These are phyloP conservation scores for Fusarium robinianum DNA, from an alignment of 2,329 filamentous ascomycete genomes.

Conservation along the genomic window DNA sequence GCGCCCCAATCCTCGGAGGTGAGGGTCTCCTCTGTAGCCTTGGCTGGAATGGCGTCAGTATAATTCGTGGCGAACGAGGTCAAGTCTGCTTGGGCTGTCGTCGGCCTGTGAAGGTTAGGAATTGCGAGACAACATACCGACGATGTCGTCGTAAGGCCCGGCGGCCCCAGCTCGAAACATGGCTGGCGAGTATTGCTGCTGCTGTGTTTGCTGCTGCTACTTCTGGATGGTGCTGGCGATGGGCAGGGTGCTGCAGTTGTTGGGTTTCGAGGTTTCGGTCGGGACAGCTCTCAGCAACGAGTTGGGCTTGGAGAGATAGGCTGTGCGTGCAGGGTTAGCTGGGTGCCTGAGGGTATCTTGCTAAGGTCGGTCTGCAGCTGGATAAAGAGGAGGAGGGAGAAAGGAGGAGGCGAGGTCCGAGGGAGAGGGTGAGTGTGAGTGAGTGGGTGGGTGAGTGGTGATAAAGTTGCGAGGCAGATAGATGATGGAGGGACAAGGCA, in stretches of 20 bases:
- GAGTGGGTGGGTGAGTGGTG: too few species aligned
- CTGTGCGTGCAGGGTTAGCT: conserved; percentile 3
- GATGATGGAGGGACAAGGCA: too few species aligned
- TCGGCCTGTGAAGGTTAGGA: background rate
- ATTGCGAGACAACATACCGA: conserved; percentile 52
- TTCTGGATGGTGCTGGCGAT: conserved; percentile 8
- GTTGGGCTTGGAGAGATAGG: background rate
- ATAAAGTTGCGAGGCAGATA: too few species aligned
- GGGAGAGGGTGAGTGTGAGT: too few species aligned
- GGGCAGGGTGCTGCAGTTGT: background rate
- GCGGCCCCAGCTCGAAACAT: conserved; percentile 64
- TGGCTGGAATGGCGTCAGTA: conserved; percentile 49
- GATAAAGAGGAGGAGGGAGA: too few species aligned
- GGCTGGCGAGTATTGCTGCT: conserved; percentile 39
- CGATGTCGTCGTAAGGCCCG: conserved; percentile 62
- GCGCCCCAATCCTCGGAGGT: conserved; percentile 76
- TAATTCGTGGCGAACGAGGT: background rate
- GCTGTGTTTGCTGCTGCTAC: conserved; percentile 14
- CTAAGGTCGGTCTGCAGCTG: too few species aligned
- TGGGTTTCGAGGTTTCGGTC: too few species aligned
- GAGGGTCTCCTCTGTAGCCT: conserved; percentile 96
- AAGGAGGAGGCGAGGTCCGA: too few species aligned
- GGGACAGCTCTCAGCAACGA: too few species aligned
- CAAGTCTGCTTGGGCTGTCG: background rate
- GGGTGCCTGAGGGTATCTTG: too few species aligned